Base-by-base conservation (phyloP, 371 early-diverging fungal species). In the Enterocytospora artemiae region DNA sequence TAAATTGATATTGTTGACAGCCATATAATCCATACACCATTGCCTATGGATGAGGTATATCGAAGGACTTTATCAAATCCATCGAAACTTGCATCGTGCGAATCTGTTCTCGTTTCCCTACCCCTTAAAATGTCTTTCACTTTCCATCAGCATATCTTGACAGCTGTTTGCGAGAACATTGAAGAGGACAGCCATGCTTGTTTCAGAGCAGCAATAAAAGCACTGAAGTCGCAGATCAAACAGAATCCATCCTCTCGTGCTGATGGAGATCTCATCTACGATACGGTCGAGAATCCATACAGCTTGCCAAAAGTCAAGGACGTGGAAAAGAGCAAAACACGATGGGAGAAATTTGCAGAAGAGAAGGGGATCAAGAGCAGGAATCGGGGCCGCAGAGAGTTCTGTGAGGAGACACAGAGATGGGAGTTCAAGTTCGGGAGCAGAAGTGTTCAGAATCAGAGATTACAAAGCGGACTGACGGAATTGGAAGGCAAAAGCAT, bases 271-370 rank as follows among this genome's bases (percentile, higher is more conserved):
- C 49, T 59, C n/a, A 50, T 70, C 27, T 59, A 44, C 46, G 59
- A 48, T 20, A 46, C 56, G 1, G 46, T 48, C 2, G 32, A 58
- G n/a, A 14, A 39, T 7, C 7, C 28, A 36, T 37, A 65, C 16
- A 27, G 27, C 22, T 37, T 65, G 18, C 71, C 71, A 16, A 46
- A 20, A 18, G 25, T 48, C 25, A 31, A 54, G 24, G 36, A 31
- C 1, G 53, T 48, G 48, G 32, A 53, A 0, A 48, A 67, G 27
- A 7, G 36, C 30, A 70, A 70, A 79, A 95, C 96, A 2, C 85
- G 89, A 70, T 97, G 98, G 98, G 94, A 97, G 80, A 87, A 87
- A 82, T 97, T 97, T 80, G 98, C 96, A 63, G 86, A 89, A 76
- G 81, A 82, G 67, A 97, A 95, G 82, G 93, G 93, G 24, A 93